Percentiles rank a stretch among this genome's conserved stretches.
These are phyloP conservation scores for Trypanosoma platydactyli DNA, from an alignment of 208 protist genomes.

Conservation along the genomic window DNA sequence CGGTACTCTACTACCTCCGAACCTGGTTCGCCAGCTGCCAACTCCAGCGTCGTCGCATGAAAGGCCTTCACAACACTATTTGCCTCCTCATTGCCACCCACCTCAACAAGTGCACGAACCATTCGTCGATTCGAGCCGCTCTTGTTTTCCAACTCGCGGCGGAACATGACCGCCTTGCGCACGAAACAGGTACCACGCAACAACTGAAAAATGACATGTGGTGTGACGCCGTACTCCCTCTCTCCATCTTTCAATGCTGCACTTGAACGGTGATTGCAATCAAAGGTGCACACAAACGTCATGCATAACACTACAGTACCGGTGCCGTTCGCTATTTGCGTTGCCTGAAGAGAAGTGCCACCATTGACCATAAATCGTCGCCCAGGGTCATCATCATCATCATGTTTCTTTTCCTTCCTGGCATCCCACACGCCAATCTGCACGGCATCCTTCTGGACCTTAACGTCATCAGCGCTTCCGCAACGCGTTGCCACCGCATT, in stretches of 20 bases:
- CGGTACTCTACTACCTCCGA: conserved; percentile 36
- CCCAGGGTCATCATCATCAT: conserved; percentile 1
- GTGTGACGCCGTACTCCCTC: conserved; percentile 36
- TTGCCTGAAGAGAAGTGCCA: neutral
- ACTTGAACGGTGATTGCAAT: neutral
- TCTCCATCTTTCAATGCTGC: neutral
- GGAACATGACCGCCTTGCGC: conserved; percentile 46
- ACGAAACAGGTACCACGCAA: conserved; percentile 40
- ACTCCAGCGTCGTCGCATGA: conserved; percentile 26
- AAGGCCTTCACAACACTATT: conserved; percentile 37
- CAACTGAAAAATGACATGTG: conserved; percentile 59
- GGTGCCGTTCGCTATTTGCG: neutral
- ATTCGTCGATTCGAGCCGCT: conserved; percentile 6
- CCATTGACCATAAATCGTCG: neutral
- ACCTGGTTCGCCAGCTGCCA: neutral
- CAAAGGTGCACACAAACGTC: conserved; percentile 23
- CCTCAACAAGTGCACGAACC: conserved; percentile 46
- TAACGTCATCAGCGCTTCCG: neutral
- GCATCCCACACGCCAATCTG: neutral
- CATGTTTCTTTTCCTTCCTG: conserved; percentile 4
- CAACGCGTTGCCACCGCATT: neutral
- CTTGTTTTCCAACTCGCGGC: neutral
- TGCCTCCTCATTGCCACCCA: conserved; percentile 39
- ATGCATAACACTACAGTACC: conserved; percentile 22
- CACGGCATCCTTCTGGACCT: neutral